Conservation (phyloP, 306 rosid genomes). For the Quercus engelmannii region DNA sequence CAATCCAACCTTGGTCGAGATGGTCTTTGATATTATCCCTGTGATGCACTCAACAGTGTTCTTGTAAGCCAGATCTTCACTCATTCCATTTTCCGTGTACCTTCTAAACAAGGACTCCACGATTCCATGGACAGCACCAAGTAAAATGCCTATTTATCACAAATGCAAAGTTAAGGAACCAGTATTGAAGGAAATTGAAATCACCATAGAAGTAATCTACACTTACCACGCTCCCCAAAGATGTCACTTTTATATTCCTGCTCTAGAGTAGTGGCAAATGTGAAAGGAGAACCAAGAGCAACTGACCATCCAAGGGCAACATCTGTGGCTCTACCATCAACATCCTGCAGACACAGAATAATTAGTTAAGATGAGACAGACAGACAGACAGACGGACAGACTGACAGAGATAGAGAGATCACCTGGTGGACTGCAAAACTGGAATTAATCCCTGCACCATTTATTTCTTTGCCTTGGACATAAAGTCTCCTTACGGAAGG, state of each 20-base stretch:
- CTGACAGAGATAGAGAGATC: neutral
- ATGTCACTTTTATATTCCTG: conserved; percentile 96
- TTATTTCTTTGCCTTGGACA: conserved; percentile 92
- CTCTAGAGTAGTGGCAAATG: conserved; percentile 92
- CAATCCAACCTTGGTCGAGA: conserved; percentile 72
- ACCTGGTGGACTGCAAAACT: conserved; percentile 98
- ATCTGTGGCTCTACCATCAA: conserved; percentile 94
- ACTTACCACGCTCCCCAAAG: conserved; percentile 90
- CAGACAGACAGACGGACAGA: neutral
- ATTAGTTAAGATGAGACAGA: neutral
- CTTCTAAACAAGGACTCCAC: conserved; percentile 94
- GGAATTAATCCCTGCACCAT: conserved; percentile 97
- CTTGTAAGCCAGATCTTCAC: conserved; percentile 87
- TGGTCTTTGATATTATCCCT: conserved; percentile 76
- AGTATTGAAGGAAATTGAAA: neutral
- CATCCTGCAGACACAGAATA: conserved; percentile 52
- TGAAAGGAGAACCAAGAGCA: conserved; percentile 98
- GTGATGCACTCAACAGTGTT: conserved; percentile 91
- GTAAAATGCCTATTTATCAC: conserved; percentile 69
- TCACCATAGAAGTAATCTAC: neutral
- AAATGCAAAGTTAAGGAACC: conserved; percentile 25
- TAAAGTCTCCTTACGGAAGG: conserved; percentile 97
- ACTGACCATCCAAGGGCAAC: conserved; percentile 97
- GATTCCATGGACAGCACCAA: conserved; percentile 96
- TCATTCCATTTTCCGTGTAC: conserved; percentile 87